Percentiles rank a stretch among this genome's conserved stretches.
These are phyloP conservation scores for Zymoseptoria crescenta DNA, from an alignment of 2,329 filamentous ascomycete genomes.

Conservation along the genomic window DNA sequence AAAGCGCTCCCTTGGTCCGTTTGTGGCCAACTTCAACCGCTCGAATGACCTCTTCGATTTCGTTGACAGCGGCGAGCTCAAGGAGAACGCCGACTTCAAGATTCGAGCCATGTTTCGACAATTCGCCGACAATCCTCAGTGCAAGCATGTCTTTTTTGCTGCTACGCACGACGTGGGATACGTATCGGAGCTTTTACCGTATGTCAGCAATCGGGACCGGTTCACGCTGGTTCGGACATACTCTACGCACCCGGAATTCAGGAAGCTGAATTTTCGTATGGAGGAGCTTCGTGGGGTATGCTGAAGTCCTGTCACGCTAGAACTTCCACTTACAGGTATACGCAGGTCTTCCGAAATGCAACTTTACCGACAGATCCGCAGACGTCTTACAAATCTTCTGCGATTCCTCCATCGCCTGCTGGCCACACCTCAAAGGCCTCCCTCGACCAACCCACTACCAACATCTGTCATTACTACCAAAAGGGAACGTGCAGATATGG, in stretches of 20 bases:
- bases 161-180: constrained; percentile 56
- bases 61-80: constrained; percentile 53
- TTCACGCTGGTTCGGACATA: constrained; percentile 50
- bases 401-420: background rate
- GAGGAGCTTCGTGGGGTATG: constrained; percentile 41
- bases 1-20: constrained; percentile 49
- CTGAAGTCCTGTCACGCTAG: too few species aligned
- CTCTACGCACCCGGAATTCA: constrained; percentile 47
- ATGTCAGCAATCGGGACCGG: constrained; percentile 39
- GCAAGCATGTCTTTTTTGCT: constrained; percentile 57
- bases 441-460: background rate
- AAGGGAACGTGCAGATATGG: constrained; percentile 28
- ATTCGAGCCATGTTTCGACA: constrained; percentile 45
- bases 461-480: constrained; percentile 20
- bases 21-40: constrained; percentile 48
- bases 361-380: constrained; percentile 20
- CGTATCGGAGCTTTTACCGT: constrained; percentile 48
- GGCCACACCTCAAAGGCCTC: background rate
- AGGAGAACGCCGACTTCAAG: constrained; percentile 54
- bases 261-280: constrained; percentile 43
- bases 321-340: too few species aligned
- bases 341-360: constrained; percentile 44
- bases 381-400: background rate
- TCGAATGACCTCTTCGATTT: constrained; percentile 54
- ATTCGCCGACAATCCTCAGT: constrained; percentile 52